Conservation (phyloP, 192 early-diverging fungal genomes). For the Entomortierella lignicola region DNA sequence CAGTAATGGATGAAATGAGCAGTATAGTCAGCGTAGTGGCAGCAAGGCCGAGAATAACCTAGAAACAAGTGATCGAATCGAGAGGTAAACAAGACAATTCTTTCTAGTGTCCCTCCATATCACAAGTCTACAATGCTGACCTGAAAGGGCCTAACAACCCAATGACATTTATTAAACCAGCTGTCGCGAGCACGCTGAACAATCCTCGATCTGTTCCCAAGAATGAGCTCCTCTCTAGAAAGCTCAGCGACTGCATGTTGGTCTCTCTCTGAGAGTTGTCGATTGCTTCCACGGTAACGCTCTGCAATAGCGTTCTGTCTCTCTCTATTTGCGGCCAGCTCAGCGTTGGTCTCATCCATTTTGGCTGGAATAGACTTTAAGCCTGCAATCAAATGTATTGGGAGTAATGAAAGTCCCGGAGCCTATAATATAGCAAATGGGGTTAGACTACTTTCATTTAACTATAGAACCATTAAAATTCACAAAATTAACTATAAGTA, state of each 20-base stretch:
- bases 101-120: too few relatives aligned
- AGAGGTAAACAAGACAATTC: too few relatives aligned
- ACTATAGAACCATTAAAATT: too few relatives aligned
- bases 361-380: constrained; percentile 31
- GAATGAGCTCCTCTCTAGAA: constrained; percentile 28
- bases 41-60: constrained; percentile 38
- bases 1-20: constrained; percentile 33
- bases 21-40: constrained; percentile 20
- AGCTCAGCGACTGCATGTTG: constrained; percentile 25
- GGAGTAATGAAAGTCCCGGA: constrained; percentile 41
- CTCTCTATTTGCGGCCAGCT: constrained; percentile 38
- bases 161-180: constrained; percentile 34
- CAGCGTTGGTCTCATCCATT: constrained; percentile 25
- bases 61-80: not conserved
- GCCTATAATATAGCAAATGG: constrained; percentile 11
- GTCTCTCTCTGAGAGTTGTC: constrained; percentile 35
- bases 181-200: constrained; percentile 33
- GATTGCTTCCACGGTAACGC: constrained; percentile 22
- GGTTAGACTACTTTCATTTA: too few relatives aligned
- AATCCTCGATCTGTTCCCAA: constrained; percentile 35
- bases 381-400: constrained; percentile 35
- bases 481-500: not conserved
- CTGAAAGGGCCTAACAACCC: constrained; percentile 36
- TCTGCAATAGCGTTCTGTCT: constrained; percentile 33
- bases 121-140: not conserved